Conservation (phyloP, 495 filamentous ascomycete genomes). For the Podospora didyma region DNA sequence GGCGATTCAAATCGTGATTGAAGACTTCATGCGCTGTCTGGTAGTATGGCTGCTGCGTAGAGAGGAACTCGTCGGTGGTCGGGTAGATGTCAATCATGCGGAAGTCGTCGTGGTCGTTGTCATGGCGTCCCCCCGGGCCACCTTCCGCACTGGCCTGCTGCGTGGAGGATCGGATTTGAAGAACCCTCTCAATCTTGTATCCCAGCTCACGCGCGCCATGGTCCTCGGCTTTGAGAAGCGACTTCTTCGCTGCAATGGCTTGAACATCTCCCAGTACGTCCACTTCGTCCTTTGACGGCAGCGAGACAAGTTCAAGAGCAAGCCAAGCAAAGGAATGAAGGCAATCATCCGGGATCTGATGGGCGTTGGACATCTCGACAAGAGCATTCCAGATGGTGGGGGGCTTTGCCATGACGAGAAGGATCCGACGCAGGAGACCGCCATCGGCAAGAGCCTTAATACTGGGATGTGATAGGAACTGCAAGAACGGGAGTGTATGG, state of each 20-base stretch:
- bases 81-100: slow-evolving; percentile 62
- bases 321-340: slow-evolving; percentile 57
- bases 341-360: slow-evolving; percentile 35
- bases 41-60: slow-evolving; percentile 56
- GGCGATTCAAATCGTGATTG: slow-evolving; percentile 29
- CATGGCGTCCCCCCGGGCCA: slow-evolving; percentile 68
- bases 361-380: slow-evolving; percentile 35
- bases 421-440: slow-evolving; percentile 48
- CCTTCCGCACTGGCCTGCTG: background rate
- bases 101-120: slow-evolving; percentile 68
- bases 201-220: slow-evolving; percentile 24
- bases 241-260: slow-evolving; percentile 23
- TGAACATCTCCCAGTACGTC: slow-evolving; percentile 30
- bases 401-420: slow-evolving; percentile 53
- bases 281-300: slow-evolving; percentile 28
- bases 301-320: slow-evolving; percentile 49
- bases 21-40: slow-evolving; percentile 41
- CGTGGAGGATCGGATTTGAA: slow-evolving; percentile 10
- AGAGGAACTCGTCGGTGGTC: slow-evolving; percentile 64
- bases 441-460: slow-evolving; percentile 55
- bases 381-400: slow-evolving; percentile 59
- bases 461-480: slow-evolving; percentile 34
- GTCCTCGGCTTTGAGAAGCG: slow-evolving; percentile 29
- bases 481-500: slow-evolving; percentile 30
- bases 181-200: slow-evolving; percentile 25